These are phyloP conservation scores for Aspergillus wentii DNA, from an alignment of 495 filamentous ascomycete genomes.

Conservation along the genomic window DNA sequence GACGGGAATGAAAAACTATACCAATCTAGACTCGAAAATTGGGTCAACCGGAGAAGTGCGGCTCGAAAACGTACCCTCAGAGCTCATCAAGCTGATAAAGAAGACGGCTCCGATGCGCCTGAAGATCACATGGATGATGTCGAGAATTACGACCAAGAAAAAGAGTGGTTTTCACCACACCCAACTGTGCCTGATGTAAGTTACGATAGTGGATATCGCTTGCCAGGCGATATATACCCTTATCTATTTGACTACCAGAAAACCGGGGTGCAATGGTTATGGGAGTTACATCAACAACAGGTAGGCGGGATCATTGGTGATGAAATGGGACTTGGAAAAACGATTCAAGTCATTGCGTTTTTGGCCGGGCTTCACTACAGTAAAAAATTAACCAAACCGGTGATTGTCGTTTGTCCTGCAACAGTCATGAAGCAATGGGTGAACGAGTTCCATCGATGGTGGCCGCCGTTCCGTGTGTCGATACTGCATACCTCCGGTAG, in stretches of 20 bases:
- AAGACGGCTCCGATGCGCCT: constrained; percentile 4
- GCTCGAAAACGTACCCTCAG: constrained; percentile 51
- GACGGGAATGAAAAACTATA: constrained; percentile 88
- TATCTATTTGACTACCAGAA: constrained; percentile 94
- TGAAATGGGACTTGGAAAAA: constrained; percentile 98
- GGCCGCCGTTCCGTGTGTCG: constrained; percentile 89
- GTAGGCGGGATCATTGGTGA: constrained; percentile 95
- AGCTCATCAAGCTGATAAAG: constrained; percentile 13
- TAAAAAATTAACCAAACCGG: constrained; percentile 72
- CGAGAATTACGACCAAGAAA: constrained; percentile 22
- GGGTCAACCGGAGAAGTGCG: constrained; percentile 63
- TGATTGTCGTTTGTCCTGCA: constrained; percentile 86
- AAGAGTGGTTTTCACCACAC: constrained; percentile 85
- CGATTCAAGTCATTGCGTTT: constrained; percentile 89
- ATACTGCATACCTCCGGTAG: constrained; percentile 94
- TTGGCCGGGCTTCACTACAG: constrained; percentile 88
- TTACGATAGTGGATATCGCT: constrained; percentile 67
- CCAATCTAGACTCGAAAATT: constrained; percentile 67
- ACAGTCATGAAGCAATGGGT: constrained; percentile 97
- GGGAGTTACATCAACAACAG: constrained; percentile 80
- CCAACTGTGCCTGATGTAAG: constrained; percentile 69
- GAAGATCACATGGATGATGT: constrained; percentile 18
- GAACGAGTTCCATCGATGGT: constrained; percentile 96
- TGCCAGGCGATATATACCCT: constrained; percentile 89
- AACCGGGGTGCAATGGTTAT: constrained; percentile 94